Base-by-base conservation (phyloP, 1,139 yeast species). In the Geotrichum histeridarum region DNA sequence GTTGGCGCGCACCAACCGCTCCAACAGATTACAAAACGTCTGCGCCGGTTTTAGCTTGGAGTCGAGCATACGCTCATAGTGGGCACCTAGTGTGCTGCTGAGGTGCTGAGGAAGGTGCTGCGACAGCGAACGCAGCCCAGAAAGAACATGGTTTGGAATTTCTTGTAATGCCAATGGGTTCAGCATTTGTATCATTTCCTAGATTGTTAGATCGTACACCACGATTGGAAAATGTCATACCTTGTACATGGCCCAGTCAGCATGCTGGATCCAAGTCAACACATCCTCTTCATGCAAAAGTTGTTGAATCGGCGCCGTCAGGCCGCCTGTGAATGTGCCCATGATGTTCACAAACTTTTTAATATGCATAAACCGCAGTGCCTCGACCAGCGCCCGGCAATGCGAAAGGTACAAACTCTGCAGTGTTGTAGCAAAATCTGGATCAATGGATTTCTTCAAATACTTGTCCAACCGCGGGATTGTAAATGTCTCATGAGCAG, bases 291-390 rank as follows among this genome's bases (percentile, higher is more conserved):
- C 72, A 12, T 76, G 73, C 62, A 84, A 79, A 17, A 88, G 71
- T 60, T 79, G 80, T 64, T 79, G 79, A 38, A 84, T 86, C 1
- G 89, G 88, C 0, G 82, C 74, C 0, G 93, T 81, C 54, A 87
- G 74, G 1, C 82, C 76, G 9, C 83, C 76, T 53, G 78, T 77
- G 67, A 86, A 86, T 6, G 80, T 73, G 12, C 75, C 67, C 52
- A 86, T 71, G 35, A 79, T 72, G 15, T 78, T 72, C 56, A 83
- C 77, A 42, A 89, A 71, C 63, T 79, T 80, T 58, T 80, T 81
- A 55, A 84, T 70, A 59, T 84, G 86, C 82, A 87, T 79, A 65
- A 75, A 83, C 60, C 94, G 74, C 58, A 88, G 71, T 46, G 82
- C 75, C 60, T 85, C 89, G 59, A 86, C 80, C 48, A 86, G 69